A percentile compares a stretch with the other conserved stretches of the same genome.
These are phyloP conservation scores for Ophiostoma sp. DNA, from an alignment of 2,329 filamentous ascomycete genomes.

Conservation along the genomic window DNA sequence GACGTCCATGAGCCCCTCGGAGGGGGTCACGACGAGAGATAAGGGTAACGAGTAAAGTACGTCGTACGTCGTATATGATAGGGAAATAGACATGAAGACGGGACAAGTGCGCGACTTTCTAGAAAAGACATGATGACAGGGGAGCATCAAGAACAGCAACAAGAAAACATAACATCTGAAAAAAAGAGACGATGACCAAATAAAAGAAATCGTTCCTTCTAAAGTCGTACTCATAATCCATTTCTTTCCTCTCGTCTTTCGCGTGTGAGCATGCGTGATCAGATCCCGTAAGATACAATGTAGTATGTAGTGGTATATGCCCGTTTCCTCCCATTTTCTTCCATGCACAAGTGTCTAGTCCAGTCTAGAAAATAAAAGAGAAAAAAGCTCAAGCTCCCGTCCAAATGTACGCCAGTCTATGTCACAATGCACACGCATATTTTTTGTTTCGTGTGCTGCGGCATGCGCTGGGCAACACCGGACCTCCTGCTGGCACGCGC, in stretches of 20 bases:
- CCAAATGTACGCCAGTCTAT: not conserved
- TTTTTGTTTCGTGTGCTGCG: not conserved
- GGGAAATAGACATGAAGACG: not conserved
- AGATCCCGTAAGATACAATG: not conserved
- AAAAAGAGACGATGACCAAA: not conserved
- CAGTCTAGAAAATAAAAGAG: not conserved
- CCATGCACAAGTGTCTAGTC: slow-evolving; percentile 3
- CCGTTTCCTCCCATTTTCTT: not conserved
- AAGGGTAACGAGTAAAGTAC: not conserved
- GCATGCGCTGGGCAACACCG: not conserved
- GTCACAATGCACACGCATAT: not conserved
- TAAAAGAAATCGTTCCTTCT: not conserved
- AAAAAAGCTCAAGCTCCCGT: not conserved
- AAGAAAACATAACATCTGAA: not conserved
- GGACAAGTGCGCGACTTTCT: not conserved
- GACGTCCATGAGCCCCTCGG: not conserved
- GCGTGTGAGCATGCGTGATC: not conserved
- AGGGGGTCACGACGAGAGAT: not conserved
- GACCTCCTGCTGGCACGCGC: not conserved
- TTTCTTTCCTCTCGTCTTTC: not conserved
- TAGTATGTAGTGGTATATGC: not conserved
- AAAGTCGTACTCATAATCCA: not conserved
- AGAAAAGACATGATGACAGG: not conserved
- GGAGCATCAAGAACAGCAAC: not conserved
- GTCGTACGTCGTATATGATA: too few relatives aligned